These are phyloP conservation scores for Lepidium didymum DNA, from an alignment of 345 rosid species.

Conservation along the genomic window DNA sequence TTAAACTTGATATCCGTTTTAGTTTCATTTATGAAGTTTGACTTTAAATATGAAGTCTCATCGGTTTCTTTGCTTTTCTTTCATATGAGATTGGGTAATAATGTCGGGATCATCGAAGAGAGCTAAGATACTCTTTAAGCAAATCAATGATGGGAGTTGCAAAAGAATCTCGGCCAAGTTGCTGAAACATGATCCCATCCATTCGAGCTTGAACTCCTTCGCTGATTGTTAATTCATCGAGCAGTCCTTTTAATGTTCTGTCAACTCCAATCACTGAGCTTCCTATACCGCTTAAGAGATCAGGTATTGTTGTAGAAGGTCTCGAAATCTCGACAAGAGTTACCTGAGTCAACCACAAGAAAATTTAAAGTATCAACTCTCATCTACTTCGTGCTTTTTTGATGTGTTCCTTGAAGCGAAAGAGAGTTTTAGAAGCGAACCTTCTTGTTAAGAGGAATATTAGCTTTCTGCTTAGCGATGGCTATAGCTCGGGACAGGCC, in stretches of 20 bases:
- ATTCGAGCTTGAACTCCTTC: conserved; percentile 83
- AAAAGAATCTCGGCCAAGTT: conserved; percentile 47
- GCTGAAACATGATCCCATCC: conserved; percentile 83
- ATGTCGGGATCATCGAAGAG: conserved; percentile 41
- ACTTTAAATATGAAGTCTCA: not conserved
- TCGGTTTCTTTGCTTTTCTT: not conserved
- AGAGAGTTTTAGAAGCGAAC: conserved; percentile 24
- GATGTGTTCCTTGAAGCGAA: not conserved
- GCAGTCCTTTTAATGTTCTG: conserved; percentile 46
- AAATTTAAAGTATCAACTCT: not conserved
- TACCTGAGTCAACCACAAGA: conserved; percentile 40
- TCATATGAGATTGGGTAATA: not conserved
- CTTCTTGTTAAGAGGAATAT: conserved; percentile 58
- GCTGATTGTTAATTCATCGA: conserved; percentile 47
- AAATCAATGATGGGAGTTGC: conserved; percentile 47
- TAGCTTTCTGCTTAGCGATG: conserved; percentile 74
- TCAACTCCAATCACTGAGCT: conserved; percentile 66
- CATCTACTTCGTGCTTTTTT: not conserved
- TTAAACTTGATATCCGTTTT: not conserved
- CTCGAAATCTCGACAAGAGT: conserved; percentile 75
- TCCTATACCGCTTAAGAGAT: conserved; percentile 64
- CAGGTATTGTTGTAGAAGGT: conserved; percentile 67
- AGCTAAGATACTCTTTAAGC: conserved; percentile 68
- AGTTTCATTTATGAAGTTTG: not conserved
- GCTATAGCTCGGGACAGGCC: conserved; percentile 87